These are phyloP conservation scores for Thymus mandschuricus DNA, from an alignment of 257 asterid species.

Conservation along the genomic window DNA sequence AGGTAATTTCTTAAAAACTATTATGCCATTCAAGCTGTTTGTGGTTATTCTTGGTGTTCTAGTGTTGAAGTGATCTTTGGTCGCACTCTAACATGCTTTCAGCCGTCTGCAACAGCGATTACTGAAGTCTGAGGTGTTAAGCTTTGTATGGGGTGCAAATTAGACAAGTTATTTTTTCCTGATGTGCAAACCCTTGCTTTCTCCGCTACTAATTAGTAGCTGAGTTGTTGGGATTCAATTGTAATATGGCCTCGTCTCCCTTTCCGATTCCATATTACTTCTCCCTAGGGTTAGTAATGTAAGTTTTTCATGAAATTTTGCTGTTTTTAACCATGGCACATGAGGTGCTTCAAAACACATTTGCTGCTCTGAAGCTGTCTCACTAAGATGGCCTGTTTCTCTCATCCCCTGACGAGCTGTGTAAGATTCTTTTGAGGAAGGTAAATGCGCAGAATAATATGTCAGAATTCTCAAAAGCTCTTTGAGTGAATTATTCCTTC, in stretches of 20 bases:
- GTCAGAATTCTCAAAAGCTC: slow-evolving; percentile 63
- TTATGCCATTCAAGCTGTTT: slow-evolving; percentile 33
- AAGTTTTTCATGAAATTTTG: slow-evolving; percentile 61
- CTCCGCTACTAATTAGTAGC: slow-evolving; percentile 45
- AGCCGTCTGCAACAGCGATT: slow-evolving; percentile 66
- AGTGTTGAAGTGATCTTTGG: slow-evolving; percentile 45
- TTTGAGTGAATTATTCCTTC: slow-evolving; percentile 59
- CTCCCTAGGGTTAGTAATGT: slow-evolving; percentile 71
- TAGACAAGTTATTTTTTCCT: slow-evolving; percentile 39
- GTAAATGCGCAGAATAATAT: slow-evolving; percentile 64
- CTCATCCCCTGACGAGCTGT: slow-evolving; percentile 73
- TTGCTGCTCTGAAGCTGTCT: slow-evolving; percentile 76
- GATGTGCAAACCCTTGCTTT: slow-evolving; percentile 58
- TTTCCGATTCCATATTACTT: slow-evolving; percentile 49
- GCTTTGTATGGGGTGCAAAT: slow-evolving; percentile 71
- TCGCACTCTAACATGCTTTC: slow-evolving; percentile 67
- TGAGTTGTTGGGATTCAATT: slow-evolving; percentile 47
- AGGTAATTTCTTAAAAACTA: slow-evolving; percentile 58
- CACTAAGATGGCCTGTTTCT: slow-evolving; percentile 73
- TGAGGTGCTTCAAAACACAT: slow-evolving; percentile 82
- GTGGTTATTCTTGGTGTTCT: slow-evolving; percentile 44
- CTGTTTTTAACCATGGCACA: slow-evolving; percentile 73
- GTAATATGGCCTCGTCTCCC: slow-evolving; percentile 50
- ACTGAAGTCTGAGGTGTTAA: slow-evolving; percentile 62
- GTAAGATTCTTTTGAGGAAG: slow-evolving; percentile 85